Evolutionary conservation across 805 yeast species (phyloP), one percentile per base, ranked within the genome.

Genomic region (Candida maltosa): DNA sequence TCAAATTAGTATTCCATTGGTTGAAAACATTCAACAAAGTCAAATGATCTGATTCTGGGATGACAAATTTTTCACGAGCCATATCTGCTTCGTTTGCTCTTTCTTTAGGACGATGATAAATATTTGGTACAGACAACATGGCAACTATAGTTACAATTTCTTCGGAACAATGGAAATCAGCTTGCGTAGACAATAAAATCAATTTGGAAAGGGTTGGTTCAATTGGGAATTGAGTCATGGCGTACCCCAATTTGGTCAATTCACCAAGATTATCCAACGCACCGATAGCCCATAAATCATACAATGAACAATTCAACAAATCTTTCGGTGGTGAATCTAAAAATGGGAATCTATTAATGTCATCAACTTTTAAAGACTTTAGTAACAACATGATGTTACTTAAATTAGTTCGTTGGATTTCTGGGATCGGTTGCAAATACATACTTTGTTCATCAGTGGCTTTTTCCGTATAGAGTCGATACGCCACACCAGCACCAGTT

Each of bases 61-160:
- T 80, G 31, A 78, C 70, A 52, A 88, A 89, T 57, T 80, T 76
- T 38, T 82, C 84, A 32, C 96, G 62, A 2, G 82, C 79, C 11
- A 74, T 59, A 50, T 89, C 96, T 1, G 95, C 80, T 46, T 84
- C 91, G 17, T 72, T 75, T 33, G 82, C 83, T 22, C 91, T 60
- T 46, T 87, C 93, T 39, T 73, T 80, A 0, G 97, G 94, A 18
- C 96, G 67, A 42, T 75, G 63, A 47, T 81, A 89, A 3, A 87
- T 80, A n/a, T 73, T 74, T 0, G 95, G 95, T 4, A 87, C 91
- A 0, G 95, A 85, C 10, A 89, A 66, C 95, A 88, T 85, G 1
- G 96, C 73, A 17, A 88, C 95, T 28, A 89, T 83, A 2, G 78
- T 77, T 11, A 83, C 43, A 50, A 85, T 70, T 47, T 89, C 96